These are phyloP conservation scores for Populus ilicifolia DNA, from an alignment of 345 rosid species.

Conservation along the genomic window DNA sequence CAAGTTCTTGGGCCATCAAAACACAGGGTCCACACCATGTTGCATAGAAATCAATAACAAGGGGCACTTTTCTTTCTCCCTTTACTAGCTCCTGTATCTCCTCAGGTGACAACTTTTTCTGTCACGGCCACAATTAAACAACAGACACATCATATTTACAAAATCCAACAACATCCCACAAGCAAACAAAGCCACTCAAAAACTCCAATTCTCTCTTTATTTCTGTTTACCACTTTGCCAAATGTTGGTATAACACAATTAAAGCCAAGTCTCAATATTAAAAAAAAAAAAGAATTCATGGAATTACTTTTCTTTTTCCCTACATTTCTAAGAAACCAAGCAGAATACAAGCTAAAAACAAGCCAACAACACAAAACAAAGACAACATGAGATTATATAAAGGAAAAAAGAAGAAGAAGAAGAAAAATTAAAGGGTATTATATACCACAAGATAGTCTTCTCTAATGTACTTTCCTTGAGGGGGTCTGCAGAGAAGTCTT, in stretches of 20 bases:
- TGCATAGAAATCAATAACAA: constrained; percentile 86
- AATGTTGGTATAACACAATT: not conserved
- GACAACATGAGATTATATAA: no score
- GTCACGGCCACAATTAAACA: constrained; percentile 12
- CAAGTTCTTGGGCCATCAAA: constrained; percentile 90
- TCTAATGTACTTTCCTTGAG: constrained; percentile 66
- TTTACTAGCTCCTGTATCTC: constrained; percentile 80
- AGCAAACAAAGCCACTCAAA: not conserved
- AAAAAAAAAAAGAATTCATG: not conserved
- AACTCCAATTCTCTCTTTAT: not conserved
- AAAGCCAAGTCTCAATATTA: no score
- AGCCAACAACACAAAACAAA: not conserved
- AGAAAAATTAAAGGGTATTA: not conserved
- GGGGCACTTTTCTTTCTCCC: constrained; percentile 72
- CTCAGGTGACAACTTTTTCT: constrained; percentile 71
- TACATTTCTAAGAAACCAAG: not conserved
- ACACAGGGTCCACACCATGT: constrained; percentile 98
- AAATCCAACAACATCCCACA: not conserved
- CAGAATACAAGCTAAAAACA: not conserved
- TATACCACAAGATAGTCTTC: constrained; percentile 89
- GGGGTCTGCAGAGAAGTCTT: constrained; percentile 69
- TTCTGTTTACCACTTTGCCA: not conserved
- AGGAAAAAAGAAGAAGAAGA: not conserved
- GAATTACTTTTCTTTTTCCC: not conserved
- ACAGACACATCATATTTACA: not conserved